Conservation (phyloP, 805 yeast genomes). For the Candida corydali region DNA sequence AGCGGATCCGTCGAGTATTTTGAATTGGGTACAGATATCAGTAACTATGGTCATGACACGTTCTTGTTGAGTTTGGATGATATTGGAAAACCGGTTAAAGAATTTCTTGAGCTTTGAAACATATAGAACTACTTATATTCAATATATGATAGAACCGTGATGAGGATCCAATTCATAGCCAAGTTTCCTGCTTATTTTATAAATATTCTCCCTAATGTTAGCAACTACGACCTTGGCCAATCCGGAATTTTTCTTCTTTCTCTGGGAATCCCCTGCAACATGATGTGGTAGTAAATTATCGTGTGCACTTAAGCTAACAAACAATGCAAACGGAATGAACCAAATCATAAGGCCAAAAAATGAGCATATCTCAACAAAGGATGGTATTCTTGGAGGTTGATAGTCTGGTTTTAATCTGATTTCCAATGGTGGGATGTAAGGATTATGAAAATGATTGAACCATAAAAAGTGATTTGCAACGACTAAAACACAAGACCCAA, state of each 20-base stretch:
- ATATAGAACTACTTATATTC: not conserved
- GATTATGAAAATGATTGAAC: constrained; percentile 79
- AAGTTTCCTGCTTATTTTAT: constrained; percentile 45
- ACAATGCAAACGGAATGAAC: constrained; percentile 90
- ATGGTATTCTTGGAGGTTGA: constrained; percentile 64
- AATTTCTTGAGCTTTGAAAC: constrained; percentile 41
- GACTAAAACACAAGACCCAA: constrained; percentile 68
- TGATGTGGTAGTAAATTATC: constrained; percentile 78
- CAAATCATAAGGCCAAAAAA: constrained; percentile 92
- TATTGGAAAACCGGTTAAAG: constrained; percentile 71
- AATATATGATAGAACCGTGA: constrained; percentile 32
- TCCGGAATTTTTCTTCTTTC: constrained; percentile 43
- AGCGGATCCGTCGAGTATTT: constrained; percentile 47
- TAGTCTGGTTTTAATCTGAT: constrained; percentile 56
- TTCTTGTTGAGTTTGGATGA: constrained; percentile 75
- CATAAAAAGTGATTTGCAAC: constrained; percentile 80
- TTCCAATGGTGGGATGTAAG: constrained; percentile 66
- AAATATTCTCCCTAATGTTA: constrained; percentile 44
- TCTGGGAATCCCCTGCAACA: constrained; percentile 23
- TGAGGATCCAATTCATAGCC: constrained; percentile 63
- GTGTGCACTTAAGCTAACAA: constrained; percentile 87
- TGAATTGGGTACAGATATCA: constrained; percentile 72
- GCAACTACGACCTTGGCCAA: constrained; percentile 65
- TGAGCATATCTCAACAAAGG: constrained; percentile 88
- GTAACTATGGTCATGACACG: constrained; percentile 89